Percentiles rank a stretch among this genome's conserved stretches.
These are phyloP conservation scores for Smittium mucronatum DNA, from an alignment of 371 early-diverging fungal species.

Conservation along the genomic window DNA sequence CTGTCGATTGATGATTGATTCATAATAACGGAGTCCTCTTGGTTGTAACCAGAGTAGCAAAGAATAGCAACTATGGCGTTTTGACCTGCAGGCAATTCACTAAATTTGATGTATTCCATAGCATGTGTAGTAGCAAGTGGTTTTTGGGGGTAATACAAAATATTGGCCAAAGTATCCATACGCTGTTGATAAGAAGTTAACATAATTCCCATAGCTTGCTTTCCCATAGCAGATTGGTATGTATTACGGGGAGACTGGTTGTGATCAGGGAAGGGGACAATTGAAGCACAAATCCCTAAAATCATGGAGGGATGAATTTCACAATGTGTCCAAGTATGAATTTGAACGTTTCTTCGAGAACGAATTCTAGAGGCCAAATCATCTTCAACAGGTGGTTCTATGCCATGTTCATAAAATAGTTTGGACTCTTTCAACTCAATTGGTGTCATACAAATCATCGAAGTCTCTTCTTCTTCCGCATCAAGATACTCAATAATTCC, in stretches of 20 bases:
- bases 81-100: conserved; percentile 98
- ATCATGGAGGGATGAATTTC: conserved; percentile 99
- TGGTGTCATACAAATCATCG: conserved; percentile 49
- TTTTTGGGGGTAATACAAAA: conserved; percentile 99
- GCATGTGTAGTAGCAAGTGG: conserved; percentile 95
- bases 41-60: conserved; percentile 99
- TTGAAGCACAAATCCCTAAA: conserved; percentile 97
- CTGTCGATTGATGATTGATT: conserved; percentile 98
- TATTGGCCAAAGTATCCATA: conserved; percentile 98
- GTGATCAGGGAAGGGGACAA: conserved; percentile 99
- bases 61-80: conserved; percentile 98
- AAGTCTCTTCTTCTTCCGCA: conserved; percentile 98
- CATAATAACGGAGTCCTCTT: conserved; percentile 99
- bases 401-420: conserved; percentile 40
- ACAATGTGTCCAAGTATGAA: conserved; percentile 54
- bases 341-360: conserved; percentile 23
- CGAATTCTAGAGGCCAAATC: conserved; percentile 30
- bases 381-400: conserved; percentile 22
- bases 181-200: conserved; percentile 93
- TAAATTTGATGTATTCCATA: conserved; percentile 96
- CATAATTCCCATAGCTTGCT: conserved; percentile 99
- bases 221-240: conserved; percentile 99
- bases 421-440: conserved; percentile 39
- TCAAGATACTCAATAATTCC: conserved; percentile 97
- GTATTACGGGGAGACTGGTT: conserved; percentile 99